Evolutionary conservation across 192 early-diverging fungal genomes (phyloP).

Genomic region (Linnemannia schmuckeri): DNA sequence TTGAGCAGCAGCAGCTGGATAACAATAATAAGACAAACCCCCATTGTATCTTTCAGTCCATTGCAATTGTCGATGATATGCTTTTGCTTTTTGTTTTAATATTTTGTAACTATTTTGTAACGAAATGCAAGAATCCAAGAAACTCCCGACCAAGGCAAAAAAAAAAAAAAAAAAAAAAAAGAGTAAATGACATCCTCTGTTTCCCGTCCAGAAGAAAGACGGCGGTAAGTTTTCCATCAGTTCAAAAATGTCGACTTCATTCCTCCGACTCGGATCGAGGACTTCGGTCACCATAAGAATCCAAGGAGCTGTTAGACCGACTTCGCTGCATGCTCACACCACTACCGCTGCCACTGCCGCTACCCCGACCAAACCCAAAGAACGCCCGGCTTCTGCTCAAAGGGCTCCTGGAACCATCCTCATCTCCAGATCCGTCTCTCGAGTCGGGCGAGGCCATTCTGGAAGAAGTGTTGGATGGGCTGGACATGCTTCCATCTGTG

Average conservation of each 20-base stretch:
- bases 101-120: neutral
- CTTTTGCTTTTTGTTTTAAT: neutral
- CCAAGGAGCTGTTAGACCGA: constrained; percentile 31
- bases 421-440: constrained; percentile 30
- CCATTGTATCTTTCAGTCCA: neutral
- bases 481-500: constrained; percentile 32
- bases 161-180: too few relatives aligned
- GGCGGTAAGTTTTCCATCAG: too few relatives aligned
- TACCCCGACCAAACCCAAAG: constrained; percentile 32
- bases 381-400: constrained; percentile 27
- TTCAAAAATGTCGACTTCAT: too few relatives aligned
- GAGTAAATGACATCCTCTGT: neutral
- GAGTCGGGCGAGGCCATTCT: constrained; percentile 43
- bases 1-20: neutral
- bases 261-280: constrained; percentile 23
- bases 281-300: constrained; percentile 34
- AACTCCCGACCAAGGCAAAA: neutral
- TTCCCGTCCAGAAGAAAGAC: neutral
- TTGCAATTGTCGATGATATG: neutral
- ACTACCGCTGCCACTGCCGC: constrained; percentile 16
- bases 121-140: neutral
- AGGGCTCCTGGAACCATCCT: constrained; percentile 30
- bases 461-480: constrained; percentile 30
- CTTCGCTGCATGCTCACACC: constrained; percentile 36
- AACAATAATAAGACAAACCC: neutral